Base-by-base conservation (phyloP, 768 basidiomycete genomes). In the Amylocystis lapponica region DNA sequence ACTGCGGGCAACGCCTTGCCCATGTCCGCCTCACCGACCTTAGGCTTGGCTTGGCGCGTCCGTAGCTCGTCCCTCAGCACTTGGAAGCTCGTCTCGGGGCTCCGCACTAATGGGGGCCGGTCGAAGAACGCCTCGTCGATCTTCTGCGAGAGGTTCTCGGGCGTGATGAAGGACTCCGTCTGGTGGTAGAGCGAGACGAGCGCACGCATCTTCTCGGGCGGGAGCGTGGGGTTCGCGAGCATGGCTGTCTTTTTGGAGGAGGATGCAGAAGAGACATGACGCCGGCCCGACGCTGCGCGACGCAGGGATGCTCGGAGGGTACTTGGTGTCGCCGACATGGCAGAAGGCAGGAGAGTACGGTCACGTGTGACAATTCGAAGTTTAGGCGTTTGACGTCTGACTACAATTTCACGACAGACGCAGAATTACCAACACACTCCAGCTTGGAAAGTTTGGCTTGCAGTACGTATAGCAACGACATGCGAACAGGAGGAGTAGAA, bases 121-220 rank as follows among this genome's bases (percentile, higher is more conserved):
- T 37, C 8, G 4, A 72, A 51, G 52, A 90, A 88, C 1, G 79
- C 79, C 13, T 72, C 61, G 63, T 87, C 82, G 42, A 89, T 88
- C 43, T 66, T 67, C 17, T 70, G 54, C 16, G 75, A 70, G 23
- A 91, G 75, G 54, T 76, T 88, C 50, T 85, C 81, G 17, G 68
- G 67, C 10, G 86, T 86, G 49, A 91, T 74, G 66, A 85, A 87
- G 2, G 68, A 65, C 44, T 77, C 77, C 37, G 81, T 66, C 65
- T 86, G 78, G 67, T 91, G 86, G 67, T 89, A 90, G 41, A 90
- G 74, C 9, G 78, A 72, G 49, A 88, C 74, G 49, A 89, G 79
- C 3, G 84, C 81, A 46, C 83, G 82, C 68, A 87, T 69, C 65
- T 67, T 72, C 17, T 73, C 67, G 3, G 71, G 69, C 2, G 81